These are phyloP conservation scores for Helicostylum pulchrum DNA, from an alignment of 192 early-diverging fungal genomes.

Conservation along the genomic window DNA sequence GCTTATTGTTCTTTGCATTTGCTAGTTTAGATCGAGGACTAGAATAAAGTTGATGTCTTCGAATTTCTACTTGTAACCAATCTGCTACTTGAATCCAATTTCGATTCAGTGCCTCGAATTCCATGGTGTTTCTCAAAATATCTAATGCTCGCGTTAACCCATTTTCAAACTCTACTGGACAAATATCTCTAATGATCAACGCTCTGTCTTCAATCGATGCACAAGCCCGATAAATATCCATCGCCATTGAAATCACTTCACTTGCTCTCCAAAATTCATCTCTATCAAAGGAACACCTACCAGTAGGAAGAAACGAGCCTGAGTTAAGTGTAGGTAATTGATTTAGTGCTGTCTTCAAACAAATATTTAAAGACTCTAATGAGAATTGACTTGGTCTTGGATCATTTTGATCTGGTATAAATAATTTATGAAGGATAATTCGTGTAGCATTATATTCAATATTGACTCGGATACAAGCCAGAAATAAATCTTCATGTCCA, in stretches of 20 bases:
- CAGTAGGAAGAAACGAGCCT: neutral
- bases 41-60: constrained; percentile 22
- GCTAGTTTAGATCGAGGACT: neutral
- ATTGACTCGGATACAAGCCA: constrained; percentile 27
- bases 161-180: constrained; percentile 5
- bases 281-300: constrained; percentile 34
- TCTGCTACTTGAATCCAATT: constrained; percentile 31
- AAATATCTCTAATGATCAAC: constrained; percentile 11
- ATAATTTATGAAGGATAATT: constrained; percentile 38
- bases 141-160: constrained; percentile 18
- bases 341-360: constrained; percentile 24
- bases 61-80: constrained; percentile 31
- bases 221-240: constrained; percentile 23
- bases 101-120: constrained; percentile 15
- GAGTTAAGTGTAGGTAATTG: constrained; percentile 23
- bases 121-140: constrained; percentile 24
- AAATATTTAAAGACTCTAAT: constrained; percentile 32
- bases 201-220: neutral
- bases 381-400: constrained; percentile 16
- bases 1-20: neutral
- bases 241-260: constrained; percentile 25
- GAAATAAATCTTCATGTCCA: constrained; percentile 24
- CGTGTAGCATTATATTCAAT: constrained; percentile 38
- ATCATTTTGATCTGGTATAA: constrained; percentile 29
- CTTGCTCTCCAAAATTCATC: constrained; percentile 32